Evolutionary conservation across 371 early-diverging fungal genomes (phyloP), one percentile per base, ranked within the genome.

Genomic region (Circinella umbellata): DNA sequence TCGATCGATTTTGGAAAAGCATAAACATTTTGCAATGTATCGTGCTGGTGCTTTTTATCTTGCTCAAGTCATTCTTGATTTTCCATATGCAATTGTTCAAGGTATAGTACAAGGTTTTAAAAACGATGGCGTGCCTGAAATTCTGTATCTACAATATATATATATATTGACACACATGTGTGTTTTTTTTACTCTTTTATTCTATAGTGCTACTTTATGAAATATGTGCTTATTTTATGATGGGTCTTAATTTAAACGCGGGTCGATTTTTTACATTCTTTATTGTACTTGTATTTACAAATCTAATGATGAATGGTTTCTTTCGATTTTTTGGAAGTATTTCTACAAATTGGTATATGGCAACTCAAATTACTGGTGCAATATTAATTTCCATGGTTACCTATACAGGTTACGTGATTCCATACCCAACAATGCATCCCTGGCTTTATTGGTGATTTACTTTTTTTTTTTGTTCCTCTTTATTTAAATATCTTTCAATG

Each of bases 11-110:
- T 68, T 91, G 5, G 88, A 90, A 71, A 92, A 90, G 67, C 91
- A 91, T 76, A 89, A 89, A 69, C 85, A 82, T n/a, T 86, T 81
- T 72, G 91, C 90, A 7, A 71, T 92, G 63, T 91, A 90, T 71
- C 85, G 87, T 14, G 89, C 92, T 1, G 81, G 87, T 0, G 88
- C 90, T 0, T 83, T 84, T 67, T 89, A 87, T 49, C 61, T 91
- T 53, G 86, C 90, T 17, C 87, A 90, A 73, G 82, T 86, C 8
- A 64, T 83, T 47, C 66, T 81, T 73, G 82, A 79, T 65, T 51
- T 84, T 14, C 84, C 73, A 1, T 78, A 73, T 17, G 80, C 77
- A 6, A 38, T 77, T 82, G 63, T 55, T 73, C 20, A 77, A 79
- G 54, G 86, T 89, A 68, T 36, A 20, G 10, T 63, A 17, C 51